Evolutionary conservation across 139 green algal species (phyloP).

Genomic region (Chlorella sorokiniana): DNA sequence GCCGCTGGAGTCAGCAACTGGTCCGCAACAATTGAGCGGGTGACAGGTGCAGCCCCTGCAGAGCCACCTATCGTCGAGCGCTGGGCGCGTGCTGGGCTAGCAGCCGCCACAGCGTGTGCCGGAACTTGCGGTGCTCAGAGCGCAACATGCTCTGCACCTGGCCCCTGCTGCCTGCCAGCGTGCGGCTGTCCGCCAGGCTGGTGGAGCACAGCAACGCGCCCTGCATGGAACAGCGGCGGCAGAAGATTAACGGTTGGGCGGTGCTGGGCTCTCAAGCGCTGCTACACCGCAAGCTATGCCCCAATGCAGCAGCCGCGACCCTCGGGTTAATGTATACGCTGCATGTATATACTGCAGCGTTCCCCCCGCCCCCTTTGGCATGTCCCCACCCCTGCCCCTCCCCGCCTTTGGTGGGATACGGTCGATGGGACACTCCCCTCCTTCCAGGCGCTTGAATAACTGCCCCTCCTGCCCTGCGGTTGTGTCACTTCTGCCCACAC

Average conservation of each 20-base stretch:
- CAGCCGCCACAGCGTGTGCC: constrained; percentile 22
- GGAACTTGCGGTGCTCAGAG: constrained; percentile 17
- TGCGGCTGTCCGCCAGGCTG: constrained; percentile 20
- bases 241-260: neutral
- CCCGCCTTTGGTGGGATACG: too few relatives aligned
- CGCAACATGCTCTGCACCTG: constrained; percentile 1
- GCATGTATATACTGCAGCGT: too few relatives aligned
- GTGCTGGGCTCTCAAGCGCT: too few relatives aligned
- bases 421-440: too few relatives aligned
- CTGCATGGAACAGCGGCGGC: neutral
- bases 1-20: neutral
- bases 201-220: constrained; percentile 7
- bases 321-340: too few relatives aligned
- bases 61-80: neutral
- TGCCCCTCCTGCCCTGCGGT: too few relatives aligned
- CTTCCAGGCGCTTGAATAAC: too few relatives aligned
- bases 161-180: constrained; percentile 7
- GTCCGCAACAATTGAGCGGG: neutral
- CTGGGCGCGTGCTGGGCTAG: constrained; percentile 1
- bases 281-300: too few relatives aligned
- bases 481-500: neutral
- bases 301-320: too few relatives aligned
- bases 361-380: too few relatives aligned
- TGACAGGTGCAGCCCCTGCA: neutral
- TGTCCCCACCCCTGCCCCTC: too few relatives aligned